phyloP scores from a whole-genome alignment of 257 asterid species.

The Ballota nigra region DNA sequence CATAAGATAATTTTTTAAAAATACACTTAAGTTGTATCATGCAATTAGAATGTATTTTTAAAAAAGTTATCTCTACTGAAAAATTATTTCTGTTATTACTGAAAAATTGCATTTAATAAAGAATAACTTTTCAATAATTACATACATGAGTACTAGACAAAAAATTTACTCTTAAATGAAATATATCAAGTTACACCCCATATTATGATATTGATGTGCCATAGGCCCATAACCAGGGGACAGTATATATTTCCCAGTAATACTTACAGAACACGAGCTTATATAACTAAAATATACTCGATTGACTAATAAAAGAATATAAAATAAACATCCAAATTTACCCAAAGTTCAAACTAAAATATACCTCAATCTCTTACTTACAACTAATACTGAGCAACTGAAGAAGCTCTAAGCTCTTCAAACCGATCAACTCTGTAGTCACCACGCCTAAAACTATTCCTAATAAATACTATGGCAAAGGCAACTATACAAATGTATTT shows the following conservation, averaged over 20 bases:
- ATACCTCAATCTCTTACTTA: constrained; percentile 20
- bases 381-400: constrained; percentile 20
- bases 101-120: too few species aligned
- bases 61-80: too few species aligned
- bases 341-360: constrained; percentile 18
- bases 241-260: neutral
- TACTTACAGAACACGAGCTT: neutral
- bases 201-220: neutral
- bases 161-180: too few species aligned
- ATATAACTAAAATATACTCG: neutral
- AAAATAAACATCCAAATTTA: neutral
- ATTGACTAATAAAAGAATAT: neutral
- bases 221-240: neutral
- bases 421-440: constrained; percentile 9
- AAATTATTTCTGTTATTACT: too few species aligned
- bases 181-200: neutral
- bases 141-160: too few species aligned
- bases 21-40: too few species aligned
- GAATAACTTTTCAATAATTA: too few species aligned
- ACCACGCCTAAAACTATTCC: constrained; percentile 21
- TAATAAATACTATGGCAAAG: constrained; percentile 21
- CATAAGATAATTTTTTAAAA: too few species aligned
- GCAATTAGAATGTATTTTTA: too few species aligned
- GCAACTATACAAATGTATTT: constrained; percentile 38
- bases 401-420: constrained; percentile 4